phyloP scores from a whole-genome alignment of 768 basidiomycete species.

The Boletus rex-veris region DNA sequence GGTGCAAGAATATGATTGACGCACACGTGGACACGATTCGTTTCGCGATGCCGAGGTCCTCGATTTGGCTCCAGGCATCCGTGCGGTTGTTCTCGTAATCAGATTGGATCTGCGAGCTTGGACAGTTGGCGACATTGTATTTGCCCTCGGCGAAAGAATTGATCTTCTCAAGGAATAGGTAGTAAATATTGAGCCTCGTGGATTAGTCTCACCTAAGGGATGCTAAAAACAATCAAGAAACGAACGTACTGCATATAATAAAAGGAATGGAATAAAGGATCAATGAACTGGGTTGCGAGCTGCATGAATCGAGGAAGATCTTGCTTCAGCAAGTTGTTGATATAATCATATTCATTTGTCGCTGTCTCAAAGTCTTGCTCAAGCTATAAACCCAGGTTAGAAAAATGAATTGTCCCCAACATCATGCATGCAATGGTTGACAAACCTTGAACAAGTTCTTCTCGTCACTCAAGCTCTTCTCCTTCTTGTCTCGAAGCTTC shows the following conservation, averaged over 20 bases:
- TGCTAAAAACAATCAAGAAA: not conserved
- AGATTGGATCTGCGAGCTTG: slow-evolving; percentile 64
- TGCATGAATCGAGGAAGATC: slow-evolving; percentile 93
- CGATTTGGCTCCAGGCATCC: slow-evolving; percentile 76
- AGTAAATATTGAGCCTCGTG: slow-evolving; percentile 84
- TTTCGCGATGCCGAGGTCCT: slow-evolving; percentile 78
- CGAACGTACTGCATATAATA: slow-evolving; percentile 95
- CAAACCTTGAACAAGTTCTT: slow-evolving; percentile 93
- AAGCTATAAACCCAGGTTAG: slow-evolving; percentile 44
- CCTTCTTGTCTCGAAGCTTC: slow-evolving; percentile 97
- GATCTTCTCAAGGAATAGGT: slow-evolving; percentile 92
- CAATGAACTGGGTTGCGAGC: slow-evolving; percentile 85
- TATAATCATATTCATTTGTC: slow-evolving; percentile 89
- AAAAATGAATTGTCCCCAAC: not conserved
- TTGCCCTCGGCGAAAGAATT: slow-evolving; percentile 79
- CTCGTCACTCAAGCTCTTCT: slow-evolving; percentile 93
- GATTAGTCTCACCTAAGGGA: not conserved
- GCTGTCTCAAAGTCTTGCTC: slow-evolving; percentile 96
- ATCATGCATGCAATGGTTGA: not conserved
- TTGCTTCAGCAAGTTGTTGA: slow-evolving; percentile 84
- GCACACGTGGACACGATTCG: slow-evolving; percentile 81
- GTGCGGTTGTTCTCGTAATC: slow-evolving; percentile 82
- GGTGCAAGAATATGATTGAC: slow-evolving; percentile 29
- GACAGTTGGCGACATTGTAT: slow-evolving; percentile 64
- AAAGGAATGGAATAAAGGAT: slow-evolving; percentile 97